Evolutionary conservation across 1,284 basidiomycete species (phyloP).

Genomic region (Ceratobasidium sp.): DNA sequence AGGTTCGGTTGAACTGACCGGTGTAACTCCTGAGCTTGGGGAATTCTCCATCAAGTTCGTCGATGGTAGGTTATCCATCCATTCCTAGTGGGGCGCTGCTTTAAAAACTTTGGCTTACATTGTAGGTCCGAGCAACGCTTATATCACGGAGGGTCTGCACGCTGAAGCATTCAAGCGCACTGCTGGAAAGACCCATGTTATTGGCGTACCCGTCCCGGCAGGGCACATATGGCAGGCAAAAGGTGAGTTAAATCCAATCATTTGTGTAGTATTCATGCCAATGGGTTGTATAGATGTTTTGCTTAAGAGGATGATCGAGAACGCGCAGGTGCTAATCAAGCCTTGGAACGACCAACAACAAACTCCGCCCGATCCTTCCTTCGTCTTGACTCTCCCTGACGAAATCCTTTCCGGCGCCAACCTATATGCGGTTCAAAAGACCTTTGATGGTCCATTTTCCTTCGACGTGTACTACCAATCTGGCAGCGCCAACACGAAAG

Average conservation of each 20-base stretch:
- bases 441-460: slow-evolving; percentile 80
- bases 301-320: slow-evolving; percentile 64
- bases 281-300: slow-evolving; percentile 64
- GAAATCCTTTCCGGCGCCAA: slow-evolving; percentile 75
- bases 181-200: slow-evolving; percentile 74
- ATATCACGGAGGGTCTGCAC: slow-evolving; percentile 62
- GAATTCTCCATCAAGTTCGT: slow-evolving; percentile 80
- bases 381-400: slow-evolving; percentile 76
- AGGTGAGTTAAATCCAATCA: slow-evolving; percentile 57
- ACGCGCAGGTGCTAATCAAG: slow-evolving; percentile 63
- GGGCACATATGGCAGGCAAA: slow-evolving; percentile 85
- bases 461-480: slow-evolving; percentile 89
- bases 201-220: slow-evolving; percentile 67
- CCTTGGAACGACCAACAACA: slow-evolving; percentile 62
- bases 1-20: slow-evolving; percentile 70
- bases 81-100: background rate
- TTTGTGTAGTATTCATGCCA: slow-evolving; percentile 10
- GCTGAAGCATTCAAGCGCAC: slow-evolving; percentile 66
- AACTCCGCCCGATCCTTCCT: slow-evolving; percentile 77
- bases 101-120: slow-evolving; percentile 9
- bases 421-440: slow-evolving; percentile 84
- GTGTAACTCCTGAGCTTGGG: slow-evolving; percentile 77
- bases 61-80: slow-evolving; percentile 63
- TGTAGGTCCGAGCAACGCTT: slow-evolving; percentile 65
- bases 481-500: slow-evolving; percentile 63